Evolutionary conservation across 352 stramenopile genomes (phyloP).

Genomic region (Globisporangium parvum): DNA sequence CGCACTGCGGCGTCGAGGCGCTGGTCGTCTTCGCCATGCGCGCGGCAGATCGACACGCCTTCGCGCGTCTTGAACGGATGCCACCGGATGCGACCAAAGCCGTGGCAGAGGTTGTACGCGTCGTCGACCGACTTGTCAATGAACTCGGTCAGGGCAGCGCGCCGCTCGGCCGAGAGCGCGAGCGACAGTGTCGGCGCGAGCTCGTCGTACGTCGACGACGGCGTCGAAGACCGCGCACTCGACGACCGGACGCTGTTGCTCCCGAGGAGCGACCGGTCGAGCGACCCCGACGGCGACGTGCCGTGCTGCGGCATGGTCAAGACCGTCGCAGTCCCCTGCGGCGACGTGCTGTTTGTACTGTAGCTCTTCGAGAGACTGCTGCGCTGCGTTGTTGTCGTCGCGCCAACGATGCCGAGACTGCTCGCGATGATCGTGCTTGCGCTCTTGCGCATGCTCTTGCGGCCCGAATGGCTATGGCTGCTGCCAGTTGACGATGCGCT

Average conservation of each 20-base stretch:
- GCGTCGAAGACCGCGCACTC: constrained; percentile 5
- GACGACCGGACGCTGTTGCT: constrained; percentile 10
- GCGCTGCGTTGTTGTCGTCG: constrained; percentile 4
- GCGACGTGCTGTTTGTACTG: constrained; percentile 17
- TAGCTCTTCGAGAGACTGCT: constrained; percentile 7
- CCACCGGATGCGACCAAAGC: constrained; percentile 71
- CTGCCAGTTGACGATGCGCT: neutral
- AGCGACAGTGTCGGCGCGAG: neutral
- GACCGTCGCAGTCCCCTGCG: neutral
- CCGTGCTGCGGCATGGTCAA: constrained; percentile 19
- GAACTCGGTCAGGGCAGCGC: constrained; percentile 50
- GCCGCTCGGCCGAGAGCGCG: constrained; percentile 11
- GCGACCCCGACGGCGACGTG: neutral
- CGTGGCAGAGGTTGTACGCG: constrained; percentile 75
- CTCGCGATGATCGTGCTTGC: constrained; percentile 16
- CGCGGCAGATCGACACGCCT: constrained; percentile 65
- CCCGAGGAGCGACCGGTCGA: neutral
- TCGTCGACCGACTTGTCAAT: constrained; percentile 75
- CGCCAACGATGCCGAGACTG: constrained; percentile 13
- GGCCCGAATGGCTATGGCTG: neutral
- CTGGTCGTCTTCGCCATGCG: constrained; percentile 50
- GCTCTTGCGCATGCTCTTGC: constrained; percentile 14
- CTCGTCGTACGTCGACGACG: constrained; percentile 2
- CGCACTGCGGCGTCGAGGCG: constrained; percentile 64
- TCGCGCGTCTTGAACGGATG: constrained; percentile 55